Conservation (phyloP, 495 filamentous ascomycete species). For the Amniculicola lignicola region DNA sequence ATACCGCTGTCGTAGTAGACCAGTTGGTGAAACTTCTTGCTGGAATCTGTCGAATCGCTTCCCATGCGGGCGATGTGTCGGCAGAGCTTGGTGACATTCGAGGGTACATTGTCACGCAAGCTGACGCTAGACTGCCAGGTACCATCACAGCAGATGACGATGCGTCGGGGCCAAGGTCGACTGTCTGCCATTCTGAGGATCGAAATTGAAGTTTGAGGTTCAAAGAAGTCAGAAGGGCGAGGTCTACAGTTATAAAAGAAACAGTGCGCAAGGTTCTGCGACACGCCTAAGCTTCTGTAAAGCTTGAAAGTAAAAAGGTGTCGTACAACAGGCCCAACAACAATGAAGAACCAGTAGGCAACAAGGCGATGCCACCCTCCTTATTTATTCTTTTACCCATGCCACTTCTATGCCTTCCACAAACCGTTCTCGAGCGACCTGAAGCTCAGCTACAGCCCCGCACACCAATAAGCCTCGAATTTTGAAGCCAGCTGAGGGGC, state of each 20-base stretch:
- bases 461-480: not conserved
- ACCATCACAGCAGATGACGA: conserved; percentile 31
- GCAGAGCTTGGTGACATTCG: conserved; percentile 31
- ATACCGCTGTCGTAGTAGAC: conserved; percentile 57
- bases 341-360: not conserved
- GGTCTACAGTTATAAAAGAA: not conserved
- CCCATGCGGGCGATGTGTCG: conserved; percentile 27
- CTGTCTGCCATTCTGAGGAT: conserved; percentile 8
- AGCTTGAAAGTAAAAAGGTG: too few relatives aligned
- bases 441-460: not conserved
- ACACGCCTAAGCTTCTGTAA: too few relatives aligned
- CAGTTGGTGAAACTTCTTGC: conserved; percentile 44
- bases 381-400: too few relatives aligned
- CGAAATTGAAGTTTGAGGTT: not conserved
- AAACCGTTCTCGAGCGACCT: too few relatives aligned
- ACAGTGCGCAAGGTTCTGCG: too few relatives aligned
- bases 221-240: not conserved
- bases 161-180: conserved; percentile 12
- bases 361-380: too few relatives aligned
- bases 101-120: conserved; percentile 23
- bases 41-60: conserved; percentile 11
- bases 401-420: too few relatives aligned
- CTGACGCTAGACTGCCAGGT: conserved; percentile 31
- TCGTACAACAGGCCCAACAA: too few relatives aligned
- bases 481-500: not conserved